Conservation (phyloP, 139 green algal genomes). For the Pedinophyceae sp. region DNA sequence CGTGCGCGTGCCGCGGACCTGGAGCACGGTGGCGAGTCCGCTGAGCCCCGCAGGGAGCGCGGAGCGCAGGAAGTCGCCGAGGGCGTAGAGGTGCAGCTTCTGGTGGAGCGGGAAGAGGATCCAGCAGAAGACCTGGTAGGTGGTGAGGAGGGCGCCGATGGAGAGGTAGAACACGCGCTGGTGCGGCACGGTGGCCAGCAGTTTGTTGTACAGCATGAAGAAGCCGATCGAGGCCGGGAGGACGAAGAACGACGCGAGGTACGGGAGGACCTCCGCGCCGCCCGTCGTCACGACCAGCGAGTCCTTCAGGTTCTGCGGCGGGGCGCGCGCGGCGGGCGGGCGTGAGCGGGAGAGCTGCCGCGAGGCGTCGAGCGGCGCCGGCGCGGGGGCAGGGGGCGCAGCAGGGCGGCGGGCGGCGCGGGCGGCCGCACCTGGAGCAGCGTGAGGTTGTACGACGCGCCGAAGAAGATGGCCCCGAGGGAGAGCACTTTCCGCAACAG, state of each 20-base stretch:
- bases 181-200: constrained; percentile 32
- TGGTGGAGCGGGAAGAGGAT: constrained; percentile 48
- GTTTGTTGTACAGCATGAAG: constrained; percentile 37
- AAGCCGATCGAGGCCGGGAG: constrained; percentile 57
- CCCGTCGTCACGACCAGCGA: constrained; percentile 55
- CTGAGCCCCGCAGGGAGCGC: constrained; percentile 39
- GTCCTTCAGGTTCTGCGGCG: constrained; percentile 54
- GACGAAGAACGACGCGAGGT: constrained; percentile 51
- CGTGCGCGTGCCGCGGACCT: not conserved
- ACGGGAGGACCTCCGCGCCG: constrained; percentile 68
- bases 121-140: constrained; percentile 54
- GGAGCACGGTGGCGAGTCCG: constrained; percentile 38
- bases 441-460: constrained; percentile 59
- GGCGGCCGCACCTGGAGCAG: constrained; percentile 27
- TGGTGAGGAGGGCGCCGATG: constrained; percentile 39
- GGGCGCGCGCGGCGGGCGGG: not conserved
- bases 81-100: constrained; percentile 44
- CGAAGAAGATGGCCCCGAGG: constrained; percentile 58
- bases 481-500: constrained; percentile 54
- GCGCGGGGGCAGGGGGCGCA: not conserved
- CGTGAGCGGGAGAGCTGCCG: not conserved
- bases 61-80: constrained; percentile 18
- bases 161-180: constrained; percentile 46
- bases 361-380: too few species aligned
- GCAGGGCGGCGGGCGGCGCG: too few species aligned